phyloP scores from a whole-genome alignment of 2,329 filamentous ascomycete species.

The Aspergillus hiratsukae region DNA sequence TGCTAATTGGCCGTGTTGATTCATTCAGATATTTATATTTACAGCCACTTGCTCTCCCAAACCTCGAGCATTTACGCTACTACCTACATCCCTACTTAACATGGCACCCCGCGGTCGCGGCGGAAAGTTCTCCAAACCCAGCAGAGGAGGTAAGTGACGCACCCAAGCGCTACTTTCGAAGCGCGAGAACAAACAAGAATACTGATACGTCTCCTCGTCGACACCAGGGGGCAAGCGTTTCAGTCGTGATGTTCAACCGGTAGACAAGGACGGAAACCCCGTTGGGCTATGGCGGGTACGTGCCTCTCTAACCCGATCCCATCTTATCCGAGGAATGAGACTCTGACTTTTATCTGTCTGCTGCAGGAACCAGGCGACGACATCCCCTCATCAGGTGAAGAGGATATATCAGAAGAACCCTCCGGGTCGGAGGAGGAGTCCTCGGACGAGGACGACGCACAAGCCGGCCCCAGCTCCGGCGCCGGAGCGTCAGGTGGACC shows the following conservation, averaged over 20 bases:
- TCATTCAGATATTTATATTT: background rate
- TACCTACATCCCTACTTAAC: background rate
- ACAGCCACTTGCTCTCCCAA: background rate
- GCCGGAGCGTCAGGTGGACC: background rate
- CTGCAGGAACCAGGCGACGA: conserved; percentile 34
- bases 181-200: background rate
- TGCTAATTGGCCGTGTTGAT: background rate
- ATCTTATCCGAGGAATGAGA: no score
- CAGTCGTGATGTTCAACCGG: conserved; percentile 81
- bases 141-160: conserved; percentile 69
- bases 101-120: conserved; percentile 66
- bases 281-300: conserved; percentile 80
- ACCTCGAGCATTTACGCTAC: background rate
- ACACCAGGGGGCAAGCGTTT: conserved; percentile 83
- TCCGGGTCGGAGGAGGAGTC: conserved; percentile 44
- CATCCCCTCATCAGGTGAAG: conserved; percentile 42
- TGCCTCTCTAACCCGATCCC: conserved; percentile 7
- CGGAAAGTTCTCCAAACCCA: conserved; percentile 92
- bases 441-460: conserved; percentile 6
- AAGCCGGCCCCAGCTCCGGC: conserved; percentile 46
- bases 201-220: background rate
- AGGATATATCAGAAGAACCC: conserved; percentile 47
- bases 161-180: background rate
- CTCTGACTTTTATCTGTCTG: no score
- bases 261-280: conserved; percentile 85